These are phyloP conservation scores for Ophiocordyceps camponoti-rufipedis DNA, from an alignment of 2,329 filamentous ascomycete species.

Conservation along the genomic window DNA sequence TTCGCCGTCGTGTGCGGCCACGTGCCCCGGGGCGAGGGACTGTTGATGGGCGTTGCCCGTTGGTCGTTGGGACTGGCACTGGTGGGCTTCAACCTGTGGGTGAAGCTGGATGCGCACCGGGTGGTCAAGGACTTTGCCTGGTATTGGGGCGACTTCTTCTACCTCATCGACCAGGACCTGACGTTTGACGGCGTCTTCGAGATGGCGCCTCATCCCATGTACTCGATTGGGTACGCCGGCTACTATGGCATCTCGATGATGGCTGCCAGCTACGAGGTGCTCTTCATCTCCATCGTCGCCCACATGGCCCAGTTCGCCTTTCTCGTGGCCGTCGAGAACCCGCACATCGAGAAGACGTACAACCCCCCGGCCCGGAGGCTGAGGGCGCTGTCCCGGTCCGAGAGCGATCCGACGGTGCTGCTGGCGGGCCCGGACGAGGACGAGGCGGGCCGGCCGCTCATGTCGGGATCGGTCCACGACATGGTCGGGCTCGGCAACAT, in stretches of 20 bases:
- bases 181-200: constrained; percentile 98
- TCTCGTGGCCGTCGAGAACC: constrained; percentile 80
- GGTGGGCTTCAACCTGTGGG: constrained; percentile 92
- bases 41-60: constrained; percentile 49
- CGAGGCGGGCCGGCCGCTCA: not conserved
- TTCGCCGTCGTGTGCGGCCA: constrained; percentile 81
- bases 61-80: constrained; percentile 65
- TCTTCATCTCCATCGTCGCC: constrained; percentile 90
- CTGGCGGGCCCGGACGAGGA: constrained; percentile 6
- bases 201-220: constrained; percentile 98
- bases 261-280: constrained; percentile 91
- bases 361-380: constrained; percentile 69
- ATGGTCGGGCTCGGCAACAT: constrained; percentile 69
- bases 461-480: constrained; percentile 44
- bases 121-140: constrained; percentile 98
- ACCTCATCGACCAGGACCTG: constrained; percentile 89
- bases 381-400: constrained; percentile 19
- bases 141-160: constrained; percentile 99
- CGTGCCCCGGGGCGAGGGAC: constrained; percentile 53
- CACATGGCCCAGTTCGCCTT: constrained; percentile 92
- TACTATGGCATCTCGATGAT: constrained; percentile 98
- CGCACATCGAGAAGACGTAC: constrained; percentile 96
- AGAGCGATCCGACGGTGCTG: constrained; percentile 11
- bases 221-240: constrained; percentile 91
- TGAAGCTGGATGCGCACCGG: constrained; percentile 91